Evolutionary conservation across 2,329 filamentous ascomycete species (phyloP).

Genomic region (Immersiporthe knoxdaviesiana): DNA sequence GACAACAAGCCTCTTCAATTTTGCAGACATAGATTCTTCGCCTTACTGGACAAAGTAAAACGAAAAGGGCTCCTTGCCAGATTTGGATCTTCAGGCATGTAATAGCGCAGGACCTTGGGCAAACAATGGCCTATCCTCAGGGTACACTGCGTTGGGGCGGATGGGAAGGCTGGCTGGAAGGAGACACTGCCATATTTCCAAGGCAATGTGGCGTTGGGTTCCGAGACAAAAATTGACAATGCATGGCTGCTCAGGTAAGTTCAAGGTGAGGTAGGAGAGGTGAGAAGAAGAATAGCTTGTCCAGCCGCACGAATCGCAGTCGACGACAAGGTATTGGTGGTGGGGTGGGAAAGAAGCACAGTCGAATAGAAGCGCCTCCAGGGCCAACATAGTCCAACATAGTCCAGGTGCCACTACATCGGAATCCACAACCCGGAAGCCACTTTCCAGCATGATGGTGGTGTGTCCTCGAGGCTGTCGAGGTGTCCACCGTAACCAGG

Average conservation of each 20-base stretch:
- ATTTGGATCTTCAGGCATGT: not conserved
- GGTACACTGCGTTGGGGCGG: not conserved
- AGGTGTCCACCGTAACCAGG: not conserved
- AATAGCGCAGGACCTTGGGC: not conserved
- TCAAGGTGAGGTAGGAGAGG: not conserved
- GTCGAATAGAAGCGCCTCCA: not conserved
- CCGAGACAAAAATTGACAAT: not conserved
- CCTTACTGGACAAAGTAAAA: not conserved
- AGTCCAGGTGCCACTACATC: not conserved
- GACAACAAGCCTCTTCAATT: not conserved
- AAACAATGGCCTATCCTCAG: not conserved
- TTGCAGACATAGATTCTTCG: not conserved
- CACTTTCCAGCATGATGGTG: not conserved
- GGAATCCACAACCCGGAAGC: not conserved
- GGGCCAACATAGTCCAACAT: not conserved
- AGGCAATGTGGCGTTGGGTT: slow-evolving; percentile 1
- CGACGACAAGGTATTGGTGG: not conserved
- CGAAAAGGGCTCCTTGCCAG: not conserved
- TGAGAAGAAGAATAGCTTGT: not conserved
- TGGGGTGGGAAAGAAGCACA: not conserved
- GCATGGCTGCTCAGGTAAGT: not conserved
- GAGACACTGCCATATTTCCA: not conserved
- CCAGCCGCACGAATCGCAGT: not conserved
- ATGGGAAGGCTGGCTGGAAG: not conserved
- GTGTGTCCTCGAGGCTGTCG: not conserved